Percentiles rank a stretch among this genome's conserved stretches.
Conservation (phyloP, 202 grass and related monocot species). For the Panicum virgatum region DNA sequence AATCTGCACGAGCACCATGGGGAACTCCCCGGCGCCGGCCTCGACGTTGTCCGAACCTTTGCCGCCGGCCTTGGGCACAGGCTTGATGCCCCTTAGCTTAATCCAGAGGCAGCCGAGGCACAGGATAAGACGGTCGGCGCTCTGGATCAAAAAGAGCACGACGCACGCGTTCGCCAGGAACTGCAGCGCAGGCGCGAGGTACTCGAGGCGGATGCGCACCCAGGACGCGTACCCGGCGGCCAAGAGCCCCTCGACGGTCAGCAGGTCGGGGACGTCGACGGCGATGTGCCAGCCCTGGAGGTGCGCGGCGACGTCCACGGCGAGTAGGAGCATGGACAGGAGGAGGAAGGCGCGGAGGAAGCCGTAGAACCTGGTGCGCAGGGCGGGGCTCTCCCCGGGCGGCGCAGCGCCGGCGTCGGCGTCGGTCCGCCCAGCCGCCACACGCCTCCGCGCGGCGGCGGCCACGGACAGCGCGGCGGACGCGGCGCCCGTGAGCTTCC, state of each 20-base stretch:
- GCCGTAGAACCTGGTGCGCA: slow-evolving; percentile 69
- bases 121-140: slow-evolving; percentile 62
- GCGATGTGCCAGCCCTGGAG: slow-evolving; percentile 66
- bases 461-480: slow-evolving; percentile 71
- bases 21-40: slow-evolving; percentile 38
- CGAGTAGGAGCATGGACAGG: slow-evolving; percentile 64
- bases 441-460: slow-evolving; percentile 48
- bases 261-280: slow-evolving; percentile 42
- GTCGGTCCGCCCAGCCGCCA: slow-evolving; percentile 55
- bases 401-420: slow-evolving; percentile 24
- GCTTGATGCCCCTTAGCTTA: slow-evolving; percentile 70
- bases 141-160: slow-evolving; percentile 83
- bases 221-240: slow-evolving; percentile 62
- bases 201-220: slow-evolving; percentile 54
- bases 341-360: slow-evolving; percentile 62
- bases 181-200: slow-evolving; percentile 71
- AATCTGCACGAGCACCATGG: slow-evolving; percentile 90
- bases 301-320: slow-evolving; percentile 66
- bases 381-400: slow-evolving; percentile 60
- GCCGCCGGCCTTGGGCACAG: slow-evolving; percentile 26
- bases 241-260: slow-evolving; percentile 51
- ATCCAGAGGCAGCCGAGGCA: slow-evolving; percentile 91
- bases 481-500: slow-evolving; percentile 77
- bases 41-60: slow-evolving; percentile 50
- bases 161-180: slow-evolving; percentile 68